These are phyloP conservation scores for Phytophthora cajani DNA, from an alignment of 352 stramenopile species.

Conservation along the genomic window DNA sequence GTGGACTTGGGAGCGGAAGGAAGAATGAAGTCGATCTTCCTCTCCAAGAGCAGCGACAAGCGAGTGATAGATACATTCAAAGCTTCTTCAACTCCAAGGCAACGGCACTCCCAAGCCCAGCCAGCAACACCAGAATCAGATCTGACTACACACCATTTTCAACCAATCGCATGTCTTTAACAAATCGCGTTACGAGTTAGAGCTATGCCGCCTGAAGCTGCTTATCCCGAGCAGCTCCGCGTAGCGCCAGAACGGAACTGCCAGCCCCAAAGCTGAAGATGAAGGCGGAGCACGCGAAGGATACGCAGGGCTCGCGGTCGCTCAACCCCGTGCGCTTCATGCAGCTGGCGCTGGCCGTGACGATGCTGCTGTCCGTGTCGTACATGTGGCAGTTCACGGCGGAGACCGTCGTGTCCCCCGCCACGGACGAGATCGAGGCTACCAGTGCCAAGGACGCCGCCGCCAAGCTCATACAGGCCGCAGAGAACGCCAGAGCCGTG, in stretches of 20 bases:
- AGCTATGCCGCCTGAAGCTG: background rate
- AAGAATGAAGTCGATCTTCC: background rate
- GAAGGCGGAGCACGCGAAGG: conserved; percentile 13
- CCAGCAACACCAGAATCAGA: background rate
- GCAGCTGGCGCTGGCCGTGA: conserved; percentile 63
- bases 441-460: conserved; percentile 32
- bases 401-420: conserved; percentile 37
- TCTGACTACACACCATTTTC: conserved; percentile 22
- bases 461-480: conserved; percentile 27
- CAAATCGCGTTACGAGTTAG: conserved; percentile 10
- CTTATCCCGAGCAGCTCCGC: conserved; percentile 12
- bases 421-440: conserved; percentile 22
- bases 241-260: conserved; percentile 17
- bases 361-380: conserved; percentile 64
- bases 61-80: background rate
- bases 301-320: conserved; percentile 19
- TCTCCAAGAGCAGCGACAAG: background rate
- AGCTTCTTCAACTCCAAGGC: background rate
- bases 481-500: conserved; percentile 30
- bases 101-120: background rate
- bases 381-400: conserved; percentile 80
- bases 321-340: conserved; percentile 73
- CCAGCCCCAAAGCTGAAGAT: conserved; percentile 32
- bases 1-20: background rate
- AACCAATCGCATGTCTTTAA: conserved; percentile 9